These are phyloP conservation scores for Metschnikowia anglica DNA, from an alignment of 805 yeast species.

Conservation along the genomic window DNA sequence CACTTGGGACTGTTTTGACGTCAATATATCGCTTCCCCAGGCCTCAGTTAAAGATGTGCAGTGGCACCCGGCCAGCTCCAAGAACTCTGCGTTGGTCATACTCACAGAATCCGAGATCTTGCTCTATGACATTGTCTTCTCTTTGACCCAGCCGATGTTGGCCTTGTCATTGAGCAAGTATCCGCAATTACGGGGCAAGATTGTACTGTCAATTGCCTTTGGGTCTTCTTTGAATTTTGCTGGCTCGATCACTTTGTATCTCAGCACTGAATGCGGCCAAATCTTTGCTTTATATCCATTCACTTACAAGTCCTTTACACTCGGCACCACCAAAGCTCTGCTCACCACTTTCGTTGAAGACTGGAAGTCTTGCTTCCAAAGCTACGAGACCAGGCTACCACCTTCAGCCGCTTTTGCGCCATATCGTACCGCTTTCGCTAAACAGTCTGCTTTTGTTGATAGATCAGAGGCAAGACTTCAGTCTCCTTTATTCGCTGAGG, in stretches of 20 bases:
- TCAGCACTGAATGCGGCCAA: conserved; percentile 13
- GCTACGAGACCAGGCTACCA: conserved; percentile 11
- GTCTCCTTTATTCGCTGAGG: conserved; percentile 7
- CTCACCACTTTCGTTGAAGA: conserved; percentile 13
- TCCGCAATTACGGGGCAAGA: conserved; percentile 7
- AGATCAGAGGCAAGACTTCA: conserved; percentile 5
- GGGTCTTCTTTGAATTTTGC: conserved; percentile 17
- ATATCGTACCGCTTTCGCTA: conserved; percentile 6
- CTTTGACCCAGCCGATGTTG: conserved; percentile 13
- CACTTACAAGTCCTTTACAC: conserved; percentile 6
- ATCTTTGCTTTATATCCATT: conserved; percentile 19
- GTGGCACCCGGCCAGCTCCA: conserved; percentile 21
- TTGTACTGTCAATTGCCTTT: conserved; percentile 17
- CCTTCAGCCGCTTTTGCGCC: conserved; percentile 12
- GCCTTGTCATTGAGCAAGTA: conserved; percentile 6
- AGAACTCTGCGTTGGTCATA: conserved; percentile 16
- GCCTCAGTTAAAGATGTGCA: conserved; percentile 4
- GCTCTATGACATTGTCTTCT: conserved; percentile 17
- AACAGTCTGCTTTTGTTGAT: conserved; percentile 10
- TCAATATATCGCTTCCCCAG: not conserved
- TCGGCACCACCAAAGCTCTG: conserved; percentile 13
- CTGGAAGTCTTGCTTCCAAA: conserved; percentile 6
- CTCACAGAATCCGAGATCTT: conserved; percentile 12
- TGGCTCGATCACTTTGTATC: conserved; percentile 18
- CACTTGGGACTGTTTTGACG: conserved; percentile 8